A percentile compares a stretch with the other conserved stretches of the same genome.
Conservation (phyloP, 176 grass and related monocot species). For the maize (Zea mays) region Zm-B73-REFERENCE-NAM-5.0 NC_050104.1:143489001-143489500, state of each 20-base stretch:
- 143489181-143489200: conserved; percentile 82
- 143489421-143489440: conserved; percentile 41
- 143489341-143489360: conserved; percentile 52
- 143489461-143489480: conserved; percentile 44
- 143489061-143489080: conserved; percentile 90
- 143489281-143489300: conserved; percentile 28
- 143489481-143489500: conserved; percentile 45
- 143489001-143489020: not conserved
- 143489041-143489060: conserved; percentile 81
- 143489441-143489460: conserved; percentile 61
- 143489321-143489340: conserved; percentile 88
- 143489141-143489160: conserved; percentile 79
- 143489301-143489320: conserved; percentile 40
- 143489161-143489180: conserved; percentile 69
- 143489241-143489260: conserved; percentile 64
- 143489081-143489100: conserved; percentile 98
- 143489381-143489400: conserved; percentile 45
- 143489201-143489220: conserved; percentile 66
- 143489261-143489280: conserved; percentile 53
- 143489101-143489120: conserved; percentile 53
- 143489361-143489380: conserved; percentile 38
- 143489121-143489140: conserved; percentile 56
- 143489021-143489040: conserved; percentile 9
- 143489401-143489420: conserved; percentile 41
- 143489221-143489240: conserved; percentile 51